Base-by-base conservation (phyloP, 305 asterid species). In the Striga hermonthica region DNA sequence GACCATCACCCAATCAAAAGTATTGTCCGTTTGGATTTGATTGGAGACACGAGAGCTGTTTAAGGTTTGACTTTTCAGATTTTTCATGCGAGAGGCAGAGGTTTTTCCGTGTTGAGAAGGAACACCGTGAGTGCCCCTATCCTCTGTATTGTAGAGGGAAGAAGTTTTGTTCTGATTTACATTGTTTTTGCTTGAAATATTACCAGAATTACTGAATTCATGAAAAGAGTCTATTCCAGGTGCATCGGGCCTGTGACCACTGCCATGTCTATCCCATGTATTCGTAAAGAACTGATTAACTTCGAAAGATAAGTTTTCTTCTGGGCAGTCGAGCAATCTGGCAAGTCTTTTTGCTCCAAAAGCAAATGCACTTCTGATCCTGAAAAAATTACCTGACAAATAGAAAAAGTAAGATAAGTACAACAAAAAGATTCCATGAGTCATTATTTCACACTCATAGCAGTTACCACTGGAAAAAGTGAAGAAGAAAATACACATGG, bases 181-280 rank as follows among this genome's bases (percentile, higher is more conserved):
- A 50, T 75, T 81, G 66, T 74, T 85, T 60, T 76, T 75, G 49
- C 69, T 58, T 4, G 68, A 58, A 56, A 65, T 67, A 60, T 69
- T 74, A 78, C 66, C 80, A 45, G 80, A 69, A 73, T 77, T 82
- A 50, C 82, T 82, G 71, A 66, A 70, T 61, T 74, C 90, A 50
- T 47, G 70, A 57, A 56, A 66, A 52, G 81, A 66, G 71, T 83
- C 94, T 40, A 66, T 64, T 37, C 69, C 86, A 0, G 93, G 91
- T 64, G 87, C 89, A 85, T 94, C 99, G 60, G 99, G 97, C 60
- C 99, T 84, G 49, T 74, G 79, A 55, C 99, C 99, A 78, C 95
- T 85, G 60, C 97, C 96, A 81, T 94, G 95, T 74, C 99, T 83
- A 71, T 86, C 87, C 99, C 99, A 94, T 64, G 99, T 94, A 68